These are phyloP conservation scores for Carnegiea gigantea DNA, from an alignment of 179 eudicot species.

Conservation along the genomic window DNA sequence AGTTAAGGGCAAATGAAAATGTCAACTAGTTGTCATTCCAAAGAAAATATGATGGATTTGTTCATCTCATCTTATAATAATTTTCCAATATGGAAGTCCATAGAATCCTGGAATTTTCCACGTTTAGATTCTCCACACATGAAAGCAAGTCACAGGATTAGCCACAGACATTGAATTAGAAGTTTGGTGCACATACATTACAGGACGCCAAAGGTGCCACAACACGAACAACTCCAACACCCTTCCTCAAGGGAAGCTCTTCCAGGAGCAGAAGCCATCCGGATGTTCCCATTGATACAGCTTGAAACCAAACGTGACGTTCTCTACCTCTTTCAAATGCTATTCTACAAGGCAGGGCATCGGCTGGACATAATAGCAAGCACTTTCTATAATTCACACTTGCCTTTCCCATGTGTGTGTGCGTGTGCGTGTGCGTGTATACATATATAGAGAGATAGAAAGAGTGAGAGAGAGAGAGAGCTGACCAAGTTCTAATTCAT, in stretches of 20 bases:
- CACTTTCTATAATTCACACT: background rate
- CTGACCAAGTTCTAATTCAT: constrained; percentile 78
- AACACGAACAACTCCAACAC: constrained; percentile 72
- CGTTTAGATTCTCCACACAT: background rate
- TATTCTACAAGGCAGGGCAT: constrained; percentile 95
- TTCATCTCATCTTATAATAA: background rate
- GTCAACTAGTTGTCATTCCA: background rate
- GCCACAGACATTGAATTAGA: background rate
- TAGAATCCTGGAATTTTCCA: background rate
- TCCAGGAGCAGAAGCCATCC: constrained; percentile 93
- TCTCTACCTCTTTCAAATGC: constrained; percentile 97
- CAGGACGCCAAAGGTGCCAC: constrained; percentile 91
- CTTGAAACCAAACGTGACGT: constrained; percentile 72
- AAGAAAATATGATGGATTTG: background rate
- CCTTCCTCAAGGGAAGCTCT: constrained; percentile 56
- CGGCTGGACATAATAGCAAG: constrained; percentile 46
- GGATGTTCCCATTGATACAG: constrained; percentile 63
- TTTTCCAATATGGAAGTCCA: background rate
- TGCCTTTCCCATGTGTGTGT: background rate
- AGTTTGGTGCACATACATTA: constrained; percentile 51
- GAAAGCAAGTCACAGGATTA: background rate
- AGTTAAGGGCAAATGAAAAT: background rate
- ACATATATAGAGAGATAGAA: too few species aligned
- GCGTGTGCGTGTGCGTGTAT: background rate
- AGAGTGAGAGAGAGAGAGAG: constrained; percentile 14